Conservation (phyloP, 2,329 filamentous ascomycete species). For the Diaporthe ilicicola region DNA sequence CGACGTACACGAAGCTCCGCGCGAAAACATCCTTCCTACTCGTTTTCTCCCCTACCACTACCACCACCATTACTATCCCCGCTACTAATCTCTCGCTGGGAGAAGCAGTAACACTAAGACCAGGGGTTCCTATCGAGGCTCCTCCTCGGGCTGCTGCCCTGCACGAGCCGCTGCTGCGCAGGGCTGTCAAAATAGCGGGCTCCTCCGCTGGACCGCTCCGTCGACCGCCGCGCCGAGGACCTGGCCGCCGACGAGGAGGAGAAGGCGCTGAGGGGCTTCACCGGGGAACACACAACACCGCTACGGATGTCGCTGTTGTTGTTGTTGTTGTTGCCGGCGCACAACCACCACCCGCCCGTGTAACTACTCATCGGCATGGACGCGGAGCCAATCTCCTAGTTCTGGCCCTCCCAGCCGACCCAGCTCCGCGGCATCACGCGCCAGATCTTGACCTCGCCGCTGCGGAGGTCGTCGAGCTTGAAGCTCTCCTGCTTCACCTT, state of each 20-base stretch:
- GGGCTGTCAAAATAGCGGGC: not conserved
- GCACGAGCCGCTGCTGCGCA: not conserved
- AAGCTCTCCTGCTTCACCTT: slow-evolving; percentile 96
- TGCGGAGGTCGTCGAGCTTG: slow-evolving; percentile 88
- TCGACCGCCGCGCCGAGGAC: slow-evolving; percentile 9
- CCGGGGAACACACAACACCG: not conserved
- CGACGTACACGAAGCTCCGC: not conserved
- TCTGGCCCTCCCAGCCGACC: slow-evolving; percentile 83
- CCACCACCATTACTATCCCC: not conserved
- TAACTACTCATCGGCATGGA: slow-evolving; percentile 23
- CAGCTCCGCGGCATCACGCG: slow-evolving; percentile 90
- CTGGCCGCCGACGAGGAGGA: not conserved
- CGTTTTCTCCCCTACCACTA: not conserved
- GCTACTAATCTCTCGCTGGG: slow-evolving; percentile 17
- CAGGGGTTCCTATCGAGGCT: slow-evolving; percentile 18
- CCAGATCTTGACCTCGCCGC: slow-evolving; percentile 97
- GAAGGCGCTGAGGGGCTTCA: not conserved
- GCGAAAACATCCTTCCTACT: not conserved
- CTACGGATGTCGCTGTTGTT: not conserved
- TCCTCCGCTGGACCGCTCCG: not conserved
- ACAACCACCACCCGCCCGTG: slow-evolving; percentile 20
- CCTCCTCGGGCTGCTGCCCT: not conserved
- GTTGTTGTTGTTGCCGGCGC: not conserved
- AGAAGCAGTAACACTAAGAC: slow-evolving; percentile 31
- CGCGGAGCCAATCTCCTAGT: slow-evolving; percentile 50